Base-by-base conservation (phyloP, 2,329 filamentous ascomycete species). In the Sporothrix pseudoabietina region DNA sequence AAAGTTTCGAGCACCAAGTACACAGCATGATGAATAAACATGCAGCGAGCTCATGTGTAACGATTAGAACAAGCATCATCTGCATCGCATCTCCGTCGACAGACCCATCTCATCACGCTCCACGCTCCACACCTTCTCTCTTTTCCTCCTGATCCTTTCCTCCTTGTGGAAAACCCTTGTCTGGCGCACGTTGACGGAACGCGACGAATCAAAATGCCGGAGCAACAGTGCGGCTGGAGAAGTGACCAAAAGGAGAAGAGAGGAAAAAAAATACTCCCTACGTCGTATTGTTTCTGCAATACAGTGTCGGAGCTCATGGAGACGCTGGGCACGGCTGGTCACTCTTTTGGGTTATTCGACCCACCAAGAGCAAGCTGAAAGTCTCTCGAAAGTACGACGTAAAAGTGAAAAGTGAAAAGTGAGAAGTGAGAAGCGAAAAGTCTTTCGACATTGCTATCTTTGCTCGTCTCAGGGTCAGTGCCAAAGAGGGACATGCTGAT, bases 31-130 rank as follows among this genome's bases (percentile, higher is more conserved):
- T 26, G 26, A 26, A 26, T 26, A 26, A 26, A 26, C 26, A 26
- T 26, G 2, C 26, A 26, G 26, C 26, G 26, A 26, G 26, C 26
- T 26, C 26, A 26, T 26, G 26, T 26, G 26, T 26, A n/a, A n/a
- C n/a, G 26, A 26, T 26, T 26, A 26, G 26, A n/a, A 16, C 47
- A 55, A 55, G n/a, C 52, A 55, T 7, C 26, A 59, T 63, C 59
- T 63, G 35, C 35, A 63, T 63, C 59, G 59, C 59, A 63, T 63
- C 59, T 63, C 59, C 52, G 52, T 26, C 9, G 8, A 55, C n/a
- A 55, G n/a, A 55, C 59, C 55, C 39, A 65, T 65, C 39, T 26
- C 59, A 35, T 35, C 55, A 39, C 57, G 30, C 32, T 39, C 32
- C 57, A 61, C 30, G n/a, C 57, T 32, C 57, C 26, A 26, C 26